A percentile compares a stretch with the other conserved stretches of the same genome.
phyloP scores from a whole-genome alignment of 1,284 basidiomycete genomes.

The Gomphus bonarii region DNA sequence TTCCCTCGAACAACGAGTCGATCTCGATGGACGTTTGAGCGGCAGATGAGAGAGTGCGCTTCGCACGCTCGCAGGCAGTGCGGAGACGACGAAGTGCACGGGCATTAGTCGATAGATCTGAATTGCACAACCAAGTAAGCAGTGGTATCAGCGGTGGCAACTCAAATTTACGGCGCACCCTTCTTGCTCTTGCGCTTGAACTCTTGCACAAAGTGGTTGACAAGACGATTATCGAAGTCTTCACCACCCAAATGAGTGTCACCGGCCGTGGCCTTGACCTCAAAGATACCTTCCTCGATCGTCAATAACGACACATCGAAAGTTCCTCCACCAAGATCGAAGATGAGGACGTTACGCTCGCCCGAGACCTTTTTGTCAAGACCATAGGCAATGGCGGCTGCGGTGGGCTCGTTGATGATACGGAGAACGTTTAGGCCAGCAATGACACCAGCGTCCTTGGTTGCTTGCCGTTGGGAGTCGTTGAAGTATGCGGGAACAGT shows the following conservation, averaged over 20 bases:
- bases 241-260: conserved; percentile 99
- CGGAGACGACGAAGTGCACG: conserved; percentile 97
- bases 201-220: conserved; percentile 97
- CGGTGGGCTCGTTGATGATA: conserved; percentile 95
- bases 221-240: conserved; percentile 97
- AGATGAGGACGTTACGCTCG: conserved; percentile 93
- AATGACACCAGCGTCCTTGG: conserved; percentile 89
- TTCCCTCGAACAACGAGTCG: conserved; percentile 95
- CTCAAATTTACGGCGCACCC: conserved; percentile 43
- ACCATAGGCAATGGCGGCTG: conserved; percentile 92
- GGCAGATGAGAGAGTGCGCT: conserved; percentile 95
- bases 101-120: conserved; percentile 83
- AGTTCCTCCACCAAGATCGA: conserved; percentile 98
- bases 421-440: conserved; percentile 88
- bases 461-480: conserved; percentile 93
- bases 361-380: conserved; percentile 81
- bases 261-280: conserved; percentile 98
- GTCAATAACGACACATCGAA: conserved; percentile 98
- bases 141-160: neutral
- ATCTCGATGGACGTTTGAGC: conserved; percentile 97
- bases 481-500: conserved; percentile 98
- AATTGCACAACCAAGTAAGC: conserved; percentile 12
- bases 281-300: conserved; percentile 98
- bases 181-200: conserved; percentile 99
- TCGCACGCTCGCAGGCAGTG: conserved; percentile 97